phyloP scores from a whole-genome alignment of 441 rosid genomes.

The Euphorbia schlechtendalii region DNA sequence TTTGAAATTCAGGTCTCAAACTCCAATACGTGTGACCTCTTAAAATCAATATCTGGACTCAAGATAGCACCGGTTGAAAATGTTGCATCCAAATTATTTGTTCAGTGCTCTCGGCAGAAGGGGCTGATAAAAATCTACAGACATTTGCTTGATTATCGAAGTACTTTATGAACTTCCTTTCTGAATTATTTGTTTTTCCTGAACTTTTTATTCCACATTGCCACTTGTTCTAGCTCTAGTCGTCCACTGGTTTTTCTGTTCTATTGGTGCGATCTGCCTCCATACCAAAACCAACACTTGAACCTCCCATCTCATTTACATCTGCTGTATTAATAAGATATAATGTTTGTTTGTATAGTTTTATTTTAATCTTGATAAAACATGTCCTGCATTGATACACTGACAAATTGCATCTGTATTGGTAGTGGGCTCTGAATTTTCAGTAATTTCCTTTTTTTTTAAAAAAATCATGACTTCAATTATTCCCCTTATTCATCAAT shows the following conservation, averaged over 20 bases:
- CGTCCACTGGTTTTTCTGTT: background rate
- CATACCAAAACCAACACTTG: background rate
- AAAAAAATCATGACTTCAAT: background rate
- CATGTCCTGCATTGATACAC: background rate
- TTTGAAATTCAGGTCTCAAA: constrained; percentile 62
- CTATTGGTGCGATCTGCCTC: background rate
- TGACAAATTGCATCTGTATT: background rate
- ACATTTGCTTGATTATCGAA: constrained; percentile 88
- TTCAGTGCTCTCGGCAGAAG: constrained; percentile 92
- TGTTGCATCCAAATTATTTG: constrained; percentile 87
- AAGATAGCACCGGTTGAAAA: constrained; percentile 90
- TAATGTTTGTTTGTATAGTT: background rate
- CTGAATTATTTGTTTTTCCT: constrained; percentile 5
- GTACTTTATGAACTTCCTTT: constrained; percentile 36
- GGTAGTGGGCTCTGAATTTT: background rate
- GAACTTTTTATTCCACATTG: background rate
- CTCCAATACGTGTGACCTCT: constrained; percentile 72
- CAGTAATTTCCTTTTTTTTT: background rate
- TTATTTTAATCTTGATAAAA: background rate
- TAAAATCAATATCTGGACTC: constrained; percentile 78
- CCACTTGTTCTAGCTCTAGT: background rate
- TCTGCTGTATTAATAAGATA: background rate
- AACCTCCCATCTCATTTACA: background rate
- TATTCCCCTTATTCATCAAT: background rate
- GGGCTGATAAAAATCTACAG: constrained; percentile 89